Conservation (phyloP, 2,329 filamentous ascomycete species). For the Pseudogymnoascus sp. region DNA sequence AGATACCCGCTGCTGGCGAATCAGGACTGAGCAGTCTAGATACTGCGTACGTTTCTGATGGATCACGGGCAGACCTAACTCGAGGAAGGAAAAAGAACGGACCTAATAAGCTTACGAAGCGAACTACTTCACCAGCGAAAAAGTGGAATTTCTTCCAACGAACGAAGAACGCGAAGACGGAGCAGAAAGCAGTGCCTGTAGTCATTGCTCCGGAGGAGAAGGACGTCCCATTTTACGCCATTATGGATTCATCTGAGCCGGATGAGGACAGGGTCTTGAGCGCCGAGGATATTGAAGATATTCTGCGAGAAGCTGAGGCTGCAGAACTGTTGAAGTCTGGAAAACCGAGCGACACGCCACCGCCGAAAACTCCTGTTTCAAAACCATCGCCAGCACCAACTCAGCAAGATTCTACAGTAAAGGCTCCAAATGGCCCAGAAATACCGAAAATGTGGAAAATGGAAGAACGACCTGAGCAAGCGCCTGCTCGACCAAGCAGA, state of each 20-base stretch:
- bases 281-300: constrained; percentile 36
- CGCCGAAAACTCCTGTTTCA: neutral
- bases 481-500: constrained; percentile 42
- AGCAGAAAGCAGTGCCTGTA: constrained; percentile 33
- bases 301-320: constrained; percentile 42
- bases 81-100: constrained; percentile 24
- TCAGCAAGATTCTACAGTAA: neutral
- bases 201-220: constrained; percentile 43
- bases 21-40: constrained; percentile 50
- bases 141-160: constrained; percentile 60
- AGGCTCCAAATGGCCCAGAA: neutral
- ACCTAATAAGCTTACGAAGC: constrained; percentile 51
- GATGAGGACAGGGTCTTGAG: constrained; percentile 18
- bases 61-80: constrained; percentile 40
- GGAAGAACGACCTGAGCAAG: neutral
- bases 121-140: constrained; percentile 40
- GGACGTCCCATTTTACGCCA: constrained; percentile 52
- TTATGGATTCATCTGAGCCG: constrained; percentile 49
- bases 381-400: neutral
- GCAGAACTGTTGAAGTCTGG: constrained; percentile 20
- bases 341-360: neutral
- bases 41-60: constrained; percentile 50
- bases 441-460: constrained; percentile 8
- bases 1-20: constrained; percentile 33
- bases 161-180: constrained; percentile 34